phyloP scores from a whole-genome alignment of 2,329 filamentous ascomycete genomes.

The Immersiporthe knoxdaviesiana region DNA sequence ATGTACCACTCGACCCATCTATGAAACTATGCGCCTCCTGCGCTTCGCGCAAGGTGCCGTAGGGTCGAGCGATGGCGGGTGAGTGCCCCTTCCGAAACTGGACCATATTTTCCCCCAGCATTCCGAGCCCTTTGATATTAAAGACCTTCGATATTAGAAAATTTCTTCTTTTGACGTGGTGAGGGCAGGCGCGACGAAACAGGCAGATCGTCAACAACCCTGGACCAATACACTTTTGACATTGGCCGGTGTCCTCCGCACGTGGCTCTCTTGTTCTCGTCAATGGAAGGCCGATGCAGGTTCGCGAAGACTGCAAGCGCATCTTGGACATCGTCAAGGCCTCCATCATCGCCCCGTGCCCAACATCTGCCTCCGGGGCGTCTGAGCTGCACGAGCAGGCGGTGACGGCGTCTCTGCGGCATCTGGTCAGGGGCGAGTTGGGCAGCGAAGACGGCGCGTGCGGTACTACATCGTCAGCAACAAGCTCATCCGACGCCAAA shows the following conservation, averaged over 20 bases:
- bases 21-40: slow-evolving; percentile 14
- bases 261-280: slow-evolving; percentile 31
- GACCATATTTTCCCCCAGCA: not conserved
- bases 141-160: too few species aligned
- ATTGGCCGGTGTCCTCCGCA: slow-evolving; percentile 33
- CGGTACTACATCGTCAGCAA: not conserved
- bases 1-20: slow-evolving; percentile 10
- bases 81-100: not conserved
- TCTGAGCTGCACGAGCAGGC: slow-evolving; percentile 1
- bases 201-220: not conserved
- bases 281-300: slow-evolving; percentile 24
- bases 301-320: slow-evolving; percentile 26
- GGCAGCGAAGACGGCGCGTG: not conserved
- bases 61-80: not conserved
- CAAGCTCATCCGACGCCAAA: not conserved
- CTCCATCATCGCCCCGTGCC: not conserved
- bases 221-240: slow-evolving; percentile 20
- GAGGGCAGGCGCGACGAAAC: not conserved
- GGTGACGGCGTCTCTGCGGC: not conserved
- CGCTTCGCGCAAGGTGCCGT: not conserved
- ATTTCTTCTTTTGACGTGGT: not conserved
- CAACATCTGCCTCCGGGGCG: not conserved
- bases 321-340: not conserved
- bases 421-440: not conserved
- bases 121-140: not conserved